Evolutionary conservation across 768 basidiomycete species (phyloP).

Genomic region (Leccinum subgranulosum): DNA sequence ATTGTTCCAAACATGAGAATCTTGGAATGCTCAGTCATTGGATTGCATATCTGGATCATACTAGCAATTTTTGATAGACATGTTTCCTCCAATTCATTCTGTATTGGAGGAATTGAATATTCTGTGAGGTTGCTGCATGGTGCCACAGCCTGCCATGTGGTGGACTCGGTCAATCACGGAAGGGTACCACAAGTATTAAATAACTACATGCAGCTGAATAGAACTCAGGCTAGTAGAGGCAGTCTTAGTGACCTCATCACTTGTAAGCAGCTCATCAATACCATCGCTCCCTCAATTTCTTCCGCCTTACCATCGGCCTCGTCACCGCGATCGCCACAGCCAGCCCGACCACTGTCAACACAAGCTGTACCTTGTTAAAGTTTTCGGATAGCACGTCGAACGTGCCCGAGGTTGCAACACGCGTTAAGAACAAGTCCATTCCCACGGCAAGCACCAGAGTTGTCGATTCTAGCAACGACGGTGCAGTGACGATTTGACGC

Average conservation of each 20-base stretch:
- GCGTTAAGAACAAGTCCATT: slow-evolving; percentile 85
- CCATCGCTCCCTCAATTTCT: slow-evolving; percentile 68
- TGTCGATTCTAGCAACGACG: slow-evolving; percentile 88
- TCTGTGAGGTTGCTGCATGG: no score
- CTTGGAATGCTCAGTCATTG: no score
- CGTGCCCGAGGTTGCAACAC: slow-evolving; percentile 81
- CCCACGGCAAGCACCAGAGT: slow-evolving; percentile 86
- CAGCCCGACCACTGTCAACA: slow-evolving; percentile 75
- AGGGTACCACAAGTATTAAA: no score
- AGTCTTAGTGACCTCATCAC: background rate
- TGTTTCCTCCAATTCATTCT: no score
- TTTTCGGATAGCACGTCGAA: slow-evolving; percentile 90
- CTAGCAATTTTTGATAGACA: no score
- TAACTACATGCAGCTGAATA: no score
- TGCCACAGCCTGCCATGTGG: no score
- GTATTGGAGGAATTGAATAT: no score
- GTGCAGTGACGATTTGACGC: slow-evolving; percentile 69
- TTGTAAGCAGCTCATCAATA: slow-evolving; percentile 35
- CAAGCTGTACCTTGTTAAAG: slow-evolving; percentile 91
- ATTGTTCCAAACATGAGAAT: no score
- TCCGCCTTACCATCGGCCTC: slow-evolving; percentile 75
- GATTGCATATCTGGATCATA: no score
- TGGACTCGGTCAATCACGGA: no score
- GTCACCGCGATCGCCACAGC: slow-evolving; percentile 73
- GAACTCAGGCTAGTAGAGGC: no score